These are phyloP conservation scores for Exserohilum rostratum DNA, from an alignment of 2,329 filamentous ascomycete species.

Conservation along the genomic window DNA sequence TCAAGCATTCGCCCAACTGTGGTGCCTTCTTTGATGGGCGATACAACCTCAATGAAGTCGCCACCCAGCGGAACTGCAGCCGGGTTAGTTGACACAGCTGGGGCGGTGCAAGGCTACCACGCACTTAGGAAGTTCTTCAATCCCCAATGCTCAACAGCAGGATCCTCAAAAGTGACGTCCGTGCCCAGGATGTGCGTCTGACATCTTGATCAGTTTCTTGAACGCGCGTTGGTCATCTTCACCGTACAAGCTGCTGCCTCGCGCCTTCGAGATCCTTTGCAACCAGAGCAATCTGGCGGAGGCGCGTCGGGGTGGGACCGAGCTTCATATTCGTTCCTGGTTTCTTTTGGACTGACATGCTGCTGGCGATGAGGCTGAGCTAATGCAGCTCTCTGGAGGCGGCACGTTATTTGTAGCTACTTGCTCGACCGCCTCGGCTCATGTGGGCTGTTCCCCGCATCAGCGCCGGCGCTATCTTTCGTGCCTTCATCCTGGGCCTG, in stretches of 20 bases:
- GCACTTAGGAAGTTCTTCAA: slow-evolving; percentile 50
- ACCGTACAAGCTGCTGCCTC: slow-evolving; percentile 33
- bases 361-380: not conserved
- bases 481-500: not conserved
- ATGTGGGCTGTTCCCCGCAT: slow-evolving; percentile 10
- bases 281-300: slow-evolving; percentile 47
- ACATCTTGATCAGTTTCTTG: slow-evolving; percentile 1
- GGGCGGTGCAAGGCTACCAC: not conserved
- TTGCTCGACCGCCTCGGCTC: slow-evolving; percentile 5
- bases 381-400: not conserved
- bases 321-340: slow-evolving; percentile 5
- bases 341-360: slow-evolving; percentile 8
- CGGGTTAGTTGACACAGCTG: not conserved
- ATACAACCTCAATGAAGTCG: slow-evolving; percentile 53
- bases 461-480: not conserved
- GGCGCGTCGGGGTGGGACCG: slow-evolving; percentile 34
- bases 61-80: slow-evolving; percentile 50
- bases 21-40: slow-evolving; percentile 47
- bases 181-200: slow-evolving; percentile 49
- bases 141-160: slow-evolving; percentile 48
- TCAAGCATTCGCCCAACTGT: slow-evolving; percentile 51
- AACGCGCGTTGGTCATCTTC: no score
- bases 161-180: slow-evolving; percentile 50
- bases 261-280: slow-evolving; percentile 35
- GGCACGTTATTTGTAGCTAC: not conserved